A percentile compares a stretch with the other conserved stretches of the same genome.
phyloP scores from a whole-genome alignment of 768 basidiomycete species.

The Wakefieldia striispora region DNA sequence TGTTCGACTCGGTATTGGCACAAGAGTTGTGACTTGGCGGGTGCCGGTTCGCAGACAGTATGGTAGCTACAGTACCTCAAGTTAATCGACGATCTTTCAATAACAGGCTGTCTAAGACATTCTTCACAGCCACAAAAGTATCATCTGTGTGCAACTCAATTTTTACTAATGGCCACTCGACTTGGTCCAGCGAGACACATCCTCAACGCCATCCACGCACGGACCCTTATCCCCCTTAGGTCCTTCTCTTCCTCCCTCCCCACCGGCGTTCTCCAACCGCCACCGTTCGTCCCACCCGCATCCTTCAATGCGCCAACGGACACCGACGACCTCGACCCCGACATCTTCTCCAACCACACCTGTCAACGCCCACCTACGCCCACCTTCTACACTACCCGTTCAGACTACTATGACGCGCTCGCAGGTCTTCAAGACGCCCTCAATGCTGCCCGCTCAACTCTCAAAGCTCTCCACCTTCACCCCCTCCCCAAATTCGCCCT shows the following conservation, averaged over 20 bases:
- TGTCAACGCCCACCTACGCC: conserved; percentile 56
- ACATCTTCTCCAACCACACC: conserved; percentile 1
- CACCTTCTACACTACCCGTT: conserved; percentile 80
- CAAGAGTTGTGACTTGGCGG: no score
- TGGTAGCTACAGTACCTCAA: no score
- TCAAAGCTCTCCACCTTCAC: conserved; percentile 65
- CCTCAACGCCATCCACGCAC: conserved; percentile 2
- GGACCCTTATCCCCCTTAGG: neutral
- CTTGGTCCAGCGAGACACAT: conserved; percentile 6
- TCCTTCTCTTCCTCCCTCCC: conserved; percentile 5
- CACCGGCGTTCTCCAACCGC: neutral
- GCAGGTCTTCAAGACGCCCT: conserved; percentile 64
- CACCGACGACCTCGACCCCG: conserved; percentile 2
- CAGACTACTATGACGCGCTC: conserved; percentile 73
- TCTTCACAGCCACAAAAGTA: neutral
- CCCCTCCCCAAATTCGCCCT: conserved; percentile 76
- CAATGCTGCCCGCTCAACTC: conserved; percentile 50
- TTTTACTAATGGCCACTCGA: conserved; percentile 15
- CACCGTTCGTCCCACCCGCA: conserved; percentile 25
- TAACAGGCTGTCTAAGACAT: no score
- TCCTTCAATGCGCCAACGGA: conserved; percentile 11
- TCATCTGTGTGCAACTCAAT: no score
- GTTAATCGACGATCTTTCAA: no score
- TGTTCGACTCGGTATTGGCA: no score
- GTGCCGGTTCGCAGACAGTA: no score